Percentiles rank a stretch among this genome's conserved stretches.
Conservation (phyloP, 352 stramenopile species). For the Phytopythium helicoides region DNA sequence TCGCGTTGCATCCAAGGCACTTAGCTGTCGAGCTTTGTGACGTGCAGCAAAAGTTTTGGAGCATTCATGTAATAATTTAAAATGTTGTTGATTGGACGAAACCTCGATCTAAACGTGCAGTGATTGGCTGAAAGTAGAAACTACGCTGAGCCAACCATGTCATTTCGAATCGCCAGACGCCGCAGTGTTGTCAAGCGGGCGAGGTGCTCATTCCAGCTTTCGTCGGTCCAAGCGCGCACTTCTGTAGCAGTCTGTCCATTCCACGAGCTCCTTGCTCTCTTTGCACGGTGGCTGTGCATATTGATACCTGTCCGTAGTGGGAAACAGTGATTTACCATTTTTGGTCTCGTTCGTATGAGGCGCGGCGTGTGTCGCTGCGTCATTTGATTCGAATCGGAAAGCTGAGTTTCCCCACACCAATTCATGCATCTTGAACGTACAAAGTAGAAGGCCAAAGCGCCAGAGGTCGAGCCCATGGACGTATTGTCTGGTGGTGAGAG, state of each 20-base stretch:
- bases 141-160: no score
- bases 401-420: slow-evolving; percentile 35
- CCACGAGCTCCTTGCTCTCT: no score
- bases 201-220: no score
- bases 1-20: slow-evolving; percentile 69
- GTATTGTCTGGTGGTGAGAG: background rate
- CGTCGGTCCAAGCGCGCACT: no score
- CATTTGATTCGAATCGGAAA: slow-evolving; percentile 58
- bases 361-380: slow-evolving; percentile 11
- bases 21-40: slow-evolving; percentile 79
- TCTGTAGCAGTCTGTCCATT: no score
- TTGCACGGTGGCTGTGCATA: no score
- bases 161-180: no score
- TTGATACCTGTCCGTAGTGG: background rate
- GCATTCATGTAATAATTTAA: slow-evolving; percentile 10
- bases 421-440: background rate
- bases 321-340: slow-evolving; percentile 62
- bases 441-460: background rate
- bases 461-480: background rate
- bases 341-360: slow-evolving; percentile 69
- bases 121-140: no score
- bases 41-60: slow-evolving; percentile 60
- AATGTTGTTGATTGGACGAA: no score
- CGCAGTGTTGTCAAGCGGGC: no score
- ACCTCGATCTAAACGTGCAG: no score